Base-by-base conservation (phyloP, 179 eudicot genomes). In the Corrigiola litoralis region DNA sequence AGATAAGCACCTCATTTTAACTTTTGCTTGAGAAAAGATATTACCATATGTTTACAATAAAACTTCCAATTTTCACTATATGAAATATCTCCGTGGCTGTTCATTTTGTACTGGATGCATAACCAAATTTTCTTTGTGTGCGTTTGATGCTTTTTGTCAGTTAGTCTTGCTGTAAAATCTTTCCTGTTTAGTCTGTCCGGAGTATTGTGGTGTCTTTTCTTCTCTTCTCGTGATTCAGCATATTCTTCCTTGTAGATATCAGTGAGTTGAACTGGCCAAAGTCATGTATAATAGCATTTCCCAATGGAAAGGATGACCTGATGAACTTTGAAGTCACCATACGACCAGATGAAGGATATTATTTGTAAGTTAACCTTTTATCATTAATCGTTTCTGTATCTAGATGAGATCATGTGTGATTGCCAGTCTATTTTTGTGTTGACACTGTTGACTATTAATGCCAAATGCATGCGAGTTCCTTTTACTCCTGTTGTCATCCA, bases 251-350 rank as follows among this genome's bases (percentile, higher is more conserved):
- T 58, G 83, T 67, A 94, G 97, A 90, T 82, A 90, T 94, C 48
- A 86, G 82, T 65, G 99, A 94, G 70, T 73, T 94, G 51, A 94
- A 94, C 69, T 76, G 90, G 66, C 99, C 99, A 33, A 84, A 84
- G 60, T 73, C 85, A 21, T 92, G 98, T 69, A 74, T 38, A 70
- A 90, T 90, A 36, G 63, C 88, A 24, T 94, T 90, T 65, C 90
- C 96, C 23, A 88, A 88, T 71, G 99, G 96, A 48, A 88, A 84
- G 79, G 97, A 94, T 71, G 97, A 94, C 28, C 85, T 90, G 70
- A 90, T 94, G 99, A 94, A 81, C 79, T 92, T 92, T 72, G 96
- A 92, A 77, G 90, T 92, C 56, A 81, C 88, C 21, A 84, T 92
- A 34, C 86, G 79, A 31, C 96, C 97, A 58, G 97, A 90, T 62